Evolutionary conservation across 148 eudicot species (phyloP), one percentile per base, ranked within the genome.

Genomic region (Cornus florida): DNA sequence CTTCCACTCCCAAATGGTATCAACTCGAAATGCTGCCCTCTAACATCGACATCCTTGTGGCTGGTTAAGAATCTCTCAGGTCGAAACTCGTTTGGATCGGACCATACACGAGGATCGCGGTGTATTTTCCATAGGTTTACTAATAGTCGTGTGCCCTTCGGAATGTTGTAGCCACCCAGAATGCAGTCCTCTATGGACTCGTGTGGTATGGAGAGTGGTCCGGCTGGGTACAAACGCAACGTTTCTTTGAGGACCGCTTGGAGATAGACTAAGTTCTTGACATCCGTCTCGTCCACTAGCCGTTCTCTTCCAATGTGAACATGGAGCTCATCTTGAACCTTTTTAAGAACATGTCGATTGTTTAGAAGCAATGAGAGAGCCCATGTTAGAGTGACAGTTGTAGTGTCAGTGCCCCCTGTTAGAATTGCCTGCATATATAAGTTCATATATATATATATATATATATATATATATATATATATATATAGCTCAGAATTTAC

Each of bases 1-100:
- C 84, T 66, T 7, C 84, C 81, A 10, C 48, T 57, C 28, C 84
- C 81, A n/a, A 82, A 82, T 5, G 84, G 84, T 14, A 82, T 77
- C 12, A 82, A 31, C 13, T 73, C 78, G 48, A 82, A 82, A 39
- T 60, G 19, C 11, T 73, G 68, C 3, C 80, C 84, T 32, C 6
- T 53, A 2, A 78, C 62, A 57, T 82, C 81, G 22, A 78, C 77
- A 38, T 82, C 81, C 65, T 78, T 77, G 33, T 82, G 77, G 17
- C 73, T 57, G 0, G 69, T 74, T 3, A 74, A n/a, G 22, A 80
- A 80, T 28, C 82, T 80, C 56, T 80, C 82, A 6, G 82, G 82
- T 1, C n/a, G 35, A 62, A 80, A 80, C 73, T 65, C 68, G 22
- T 0, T 0, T 0, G 82, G 73, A 5, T 74, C 73, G 2, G 73